Evolutionary conservation across 257 asterid genomes (phyloP).

Genomic region (Lantana camara): DNA sequence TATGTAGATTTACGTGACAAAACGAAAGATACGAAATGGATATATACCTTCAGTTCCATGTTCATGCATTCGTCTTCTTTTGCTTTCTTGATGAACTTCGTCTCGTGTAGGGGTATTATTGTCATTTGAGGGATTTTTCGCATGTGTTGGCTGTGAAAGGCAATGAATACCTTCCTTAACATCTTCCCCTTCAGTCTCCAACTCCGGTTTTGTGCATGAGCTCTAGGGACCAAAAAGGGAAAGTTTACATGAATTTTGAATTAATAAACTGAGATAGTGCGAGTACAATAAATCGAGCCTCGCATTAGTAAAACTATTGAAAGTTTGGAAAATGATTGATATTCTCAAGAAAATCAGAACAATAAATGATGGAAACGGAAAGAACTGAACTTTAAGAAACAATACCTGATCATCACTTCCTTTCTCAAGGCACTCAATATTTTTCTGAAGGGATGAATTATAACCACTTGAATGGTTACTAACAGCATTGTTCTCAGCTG

Average conservation of each 20-base stretch:
- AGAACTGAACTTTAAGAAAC: no score
- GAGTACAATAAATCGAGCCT: no score
- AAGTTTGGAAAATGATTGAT: not conserved
- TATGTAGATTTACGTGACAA: constrained; percentile 5
- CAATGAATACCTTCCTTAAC: constrained; percentile 32
- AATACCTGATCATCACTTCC: constrained; percentile 91
- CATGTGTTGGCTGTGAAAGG: constrained; percentile 37
- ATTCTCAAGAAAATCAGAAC: not conserved
- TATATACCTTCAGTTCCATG: constrained; percentile 39
- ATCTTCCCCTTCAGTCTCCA: constrained; percentile 51
- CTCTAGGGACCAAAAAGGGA: constrained; percentile 51
- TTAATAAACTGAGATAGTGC: not conserved
- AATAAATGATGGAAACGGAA: not conserved
- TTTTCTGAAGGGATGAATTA: constrained; percentile 54
- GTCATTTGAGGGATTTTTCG: constrained; percentile 33
- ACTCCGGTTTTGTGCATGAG: constrained; percentile 81
- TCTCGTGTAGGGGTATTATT: constrained; percentile 35
- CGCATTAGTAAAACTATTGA: no score
- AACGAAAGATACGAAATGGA: constrained; percentile 1
- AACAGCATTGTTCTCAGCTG: constrained; percentile 73
- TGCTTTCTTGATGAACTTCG: constrained; percentile 29
- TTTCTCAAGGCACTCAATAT: constrained; percentile 64
- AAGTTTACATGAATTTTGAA: constrained; percentile 5
- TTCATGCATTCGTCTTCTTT: constrained; percentile 32
- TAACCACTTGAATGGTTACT: constrained; percentile 78